Base-by-base conservation (phyloP, 208 protist species). In the Sergeia podlipaevii region DNA sequence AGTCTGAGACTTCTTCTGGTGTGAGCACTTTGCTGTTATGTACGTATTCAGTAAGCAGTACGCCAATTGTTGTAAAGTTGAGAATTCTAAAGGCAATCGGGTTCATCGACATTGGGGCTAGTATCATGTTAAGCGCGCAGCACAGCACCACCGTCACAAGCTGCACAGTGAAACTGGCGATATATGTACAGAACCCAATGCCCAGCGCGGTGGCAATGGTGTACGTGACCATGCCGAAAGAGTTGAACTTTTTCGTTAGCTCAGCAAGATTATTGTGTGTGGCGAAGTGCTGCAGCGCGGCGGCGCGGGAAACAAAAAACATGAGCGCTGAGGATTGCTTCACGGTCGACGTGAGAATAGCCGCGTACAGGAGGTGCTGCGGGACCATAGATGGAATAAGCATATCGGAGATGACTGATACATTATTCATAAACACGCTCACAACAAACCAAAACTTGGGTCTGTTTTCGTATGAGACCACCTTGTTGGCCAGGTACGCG, bases 401-500 rank as follows among this genome's bases (percentile, higher is more conserved):
- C 85, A 93, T 93, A 48, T 93, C 85, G 3, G 78, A 68, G 28
- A 93, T 78, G 3, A 89, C 78, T 11, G 78, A 82, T 0, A 81
- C 55, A 58, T 93, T 89, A 48, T 71, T 84, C 67, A 93, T 70
- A 30, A 82, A 74, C 2, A 89, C 80, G 56, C 75, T 85, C 33
- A 93, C 69, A 11, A 81, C 66, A 65, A 93, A 89, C 85, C 85
- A 93, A 47, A 87, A 89, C 65, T 93, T 93, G n/a, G 85, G 85
- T n/a, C 85, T 69, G 45, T 82, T 87, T 66, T 93, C 85, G 53
- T 93, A 93, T 6, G 77, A 88, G 34, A 93, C 67, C 23, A 93
- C 77, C 30, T 68, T 66, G 64, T 93, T 93, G 26, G 85, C 85
- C 52, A 93, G 57, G 62, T 88, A 89, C n/a, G 85, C 78, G 11